Evolutionary conservation across 2,329 filamentous ascomycete genomes (phyloP), one percentile per base, ranked within the genome.

Genomic region (Alternaria infectoria): DNA sequence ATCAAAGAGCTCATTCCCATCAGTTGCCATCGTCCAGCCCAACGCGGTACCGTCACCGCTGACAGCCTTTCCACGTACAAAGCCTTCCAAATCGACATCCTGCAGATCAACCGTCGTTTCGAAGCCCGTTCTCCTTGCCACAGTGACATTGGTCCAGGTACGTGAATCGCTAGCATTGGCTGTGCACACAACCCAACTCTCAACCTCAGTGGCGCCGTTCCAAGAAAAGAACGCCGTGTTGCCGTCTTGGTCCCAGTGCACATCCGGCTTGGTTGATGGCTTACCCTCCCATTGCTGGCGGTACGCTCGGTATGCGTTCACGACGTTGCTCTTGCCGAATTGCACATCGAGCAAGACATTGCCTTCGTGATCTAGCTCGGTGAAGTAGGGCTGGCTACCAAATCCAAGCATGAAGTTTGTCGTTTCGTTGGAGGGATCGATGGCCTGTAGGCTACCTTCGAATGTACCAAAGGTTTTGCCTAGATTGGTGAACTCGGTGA

Each of bases 371-470:
- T 75, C 68, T 65, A 79, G 85, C 67, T 88, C 86, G 11, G 81
- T 83, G 61, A 82, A 84, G 3, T 81, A 81, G 1, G 83, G 82
- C 19, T 80, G 79, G 23, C 82, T 81, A 4, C 86, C 84, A 77
- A 81, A 86, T 19, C 83, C 83, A 8, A 86, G 71, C 10, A 86
- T 74, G 3, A 80, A 77, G 64, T 86, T 84, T 8, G 80, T 81
- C 36, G 76, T 81, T 40, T 62, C 56, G 57, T 69, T 61, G 5
- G 55, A 54, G 6, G 50, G 65, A 28, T 67, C 60, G 3, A 84
- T 74, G 8, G 79, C 57, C 65, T 83, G 82, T 46, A 82, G 60
- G 25, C 77, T 80, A 1, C 82, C 82, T 66, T 82, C 78, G 12
- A 76, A 82, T 5, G 69, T 67, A 4, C 75, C 72, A 28, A 80